These are phyloP conservation scores for Leishmania mexicana DNA, from an alignment of 208 protist genomes.

Conservation along the genomic window DNA sequence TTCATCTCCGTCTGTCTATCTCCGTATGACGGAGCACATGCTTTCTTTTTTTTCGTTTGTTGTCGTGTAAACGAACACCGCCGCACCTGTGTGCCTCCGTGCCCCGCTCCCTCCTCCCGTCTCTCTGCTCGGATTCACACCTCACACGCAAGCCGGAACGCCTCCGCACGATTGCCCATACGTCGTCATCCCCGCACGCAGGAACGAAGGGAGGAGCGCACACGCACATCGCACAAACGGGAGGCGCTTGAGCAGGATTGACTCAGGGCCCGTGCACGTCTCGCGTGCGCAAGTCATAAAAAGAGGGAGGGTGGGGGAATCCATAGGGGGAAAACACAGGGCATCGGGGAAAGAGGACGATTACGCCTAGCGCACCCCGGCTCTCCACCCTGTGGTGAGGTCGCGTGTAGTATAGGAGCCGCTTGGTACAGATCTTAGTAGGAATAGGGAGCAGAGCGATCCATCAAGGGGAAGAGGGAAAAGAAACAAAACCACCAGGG, in stretches of 20 bases:
- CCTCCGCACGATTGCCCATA: too few species aligned
- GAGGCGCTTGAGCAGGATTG: not conserved
- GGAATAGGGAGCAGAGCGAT: not conserved
- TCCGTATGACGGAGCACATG: not conserved
- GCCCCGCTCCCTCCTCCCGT: not conserved
- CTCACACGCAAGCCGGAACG: not conserved
- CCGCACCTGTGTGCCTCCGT: too few species aligned
- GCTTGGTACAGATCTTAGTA: not conserved
- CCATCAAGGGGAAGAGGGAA: not conserved
- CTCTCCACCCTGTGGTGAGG: not conserved
- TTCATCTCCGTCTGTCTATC: not conserved
- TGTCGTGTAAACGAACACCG: not conserved
- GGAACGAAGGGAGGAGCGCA: not conserved
- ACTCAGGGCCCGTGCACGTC: not conserved
- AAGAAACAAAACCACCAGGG: not conserved
- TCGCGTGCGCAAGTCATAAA: too few species aligned
- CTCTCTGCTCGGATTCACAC: not conserved
- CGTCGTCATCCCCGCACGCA: not conserved
- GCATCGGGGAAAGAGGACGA: too few species aligned
- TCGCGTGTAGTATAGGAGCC: not conserved
- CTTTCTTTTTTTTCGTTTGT: not conserved
- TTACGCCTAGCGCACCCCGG: not conserved
- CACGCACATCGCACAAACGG: not conserved
- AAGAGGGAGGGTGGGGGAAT: not conserved
- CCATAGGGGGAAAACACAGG: not conserved